Base-by-base conservation (phyloP, 176 grass and related monocot species). In the Carex pumila region DNA sequence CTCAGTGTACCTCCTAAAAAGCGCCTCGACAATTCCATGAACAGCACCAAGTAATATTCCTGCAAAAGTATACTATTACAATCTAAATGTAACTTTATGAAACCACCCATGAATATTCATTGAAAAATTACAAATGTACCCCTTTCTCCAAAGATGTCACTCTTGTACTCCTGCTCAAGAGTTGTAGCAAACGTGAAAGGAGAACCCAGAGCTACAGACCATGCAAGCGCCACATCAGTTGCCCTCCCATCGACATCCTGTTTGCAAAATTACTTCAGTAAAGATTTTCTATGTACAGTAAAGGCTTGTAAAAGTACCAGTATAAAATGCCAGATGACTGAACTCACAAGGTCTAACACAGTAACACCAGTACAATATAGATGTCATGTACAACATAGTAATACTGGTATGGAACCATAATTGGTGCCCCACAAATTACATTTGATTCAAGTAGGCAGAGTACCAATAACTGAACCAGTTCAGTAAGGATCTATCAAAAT, bases 101-200 rank as follows among this genome's bases (percentile, higher is more conserved):
- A 29, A 55, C 49, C 1, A 32, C 21, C 49, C 6, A 32, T 12
- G 11, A 55, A 49, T 15, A 54, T 6, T 7, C 49, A 76, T 55
- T 76, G 11, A 6, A 32, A 70, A 76, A 21, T 21, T 12, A 39
- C n/a, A 61, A 67, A 21, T 17, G 61, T 70, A 95, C 93, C 93
- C 68, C 93, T 81, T 63, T 87, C 86, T 45, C 85, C 80, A 77
- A 94, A 94, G n/a, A 90, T 94, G 36, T 94, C 93, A 4, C 93
- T 96, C 70, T 77, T 81, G 76, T 93, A 93, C 84, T 96, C 91
- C 87, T 91, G 87, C 87, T 94, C 91, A 74, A 94, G 70, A 55
- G 91, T 94, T 79, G 91, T 93, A 41, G 84, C 91, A 76, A 96
- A 96, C 81, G 93, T 96, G 56, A 96, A 96, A 32, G 94, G 94